Conservation (phyloP, 2,329 filamentous ascomycete species). For the Epichloe bromicola region DNA sequence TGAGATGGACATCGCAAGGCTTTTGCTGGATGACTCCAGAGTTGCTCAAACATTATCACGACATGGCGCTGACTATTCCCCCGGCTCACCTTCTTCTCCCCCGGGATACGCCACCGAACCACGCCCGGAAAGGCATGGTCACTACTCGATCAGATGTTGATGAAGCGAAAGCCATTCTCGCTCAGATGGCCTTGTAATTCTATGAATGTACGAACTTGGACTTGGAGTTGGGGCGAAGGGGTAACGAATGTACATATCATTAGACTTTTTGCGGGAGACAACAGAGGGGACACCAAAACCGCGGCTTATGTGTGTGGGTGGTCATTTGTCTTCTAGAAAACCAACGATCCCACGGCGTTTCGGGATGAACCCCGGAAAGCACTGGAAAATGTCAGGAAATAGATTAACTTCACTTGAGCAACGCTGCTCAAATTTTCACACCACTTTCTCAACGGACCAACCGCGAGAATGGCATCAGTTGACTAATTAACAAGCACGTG, state of each 20-base stretch:
- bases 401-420: constrained; percentile 1
- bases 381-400: background rate
- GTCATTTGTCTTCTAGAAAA: too few species aligned
- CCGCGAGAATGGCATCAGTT: background rate
- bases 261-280: too few species aligned
- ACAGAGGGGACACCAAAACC: too few species aligned
- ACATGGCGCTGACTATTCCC: constrained; percentile 14
- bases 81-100: constrained; percentile 15
- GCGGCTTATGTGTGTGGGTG: too few species aligned
- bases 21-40: constrained; percentile 42
- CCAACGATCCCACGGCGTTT: too few species aligned
- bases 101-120: constrained; percentile 8
- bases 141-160: constrained; percentile 9
- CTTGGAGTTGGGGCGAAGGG: too few species aligned
- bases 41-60: constrained; percentile 13
- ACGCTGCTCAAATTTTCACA: constrained; percentile 2
- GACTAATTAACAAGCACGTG: too few species aligned
- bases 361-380: too few species aligned
- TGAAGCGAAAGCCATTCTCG: background rate
- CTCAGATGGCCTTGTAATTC: background rate
- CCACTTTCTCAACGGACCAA: background rate
- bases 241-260: too few species aligned
- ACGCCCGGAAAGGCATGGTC: constrained; percentile 9
- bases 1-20: constrained; percentile 50
- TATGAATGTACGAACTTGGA: constrained; percentile 2